Percentiles rank a stretch among this genome's conserved stretches.
Conservation (phyloP, 441 rosid species). For the Gossypium laxum region DNA sequence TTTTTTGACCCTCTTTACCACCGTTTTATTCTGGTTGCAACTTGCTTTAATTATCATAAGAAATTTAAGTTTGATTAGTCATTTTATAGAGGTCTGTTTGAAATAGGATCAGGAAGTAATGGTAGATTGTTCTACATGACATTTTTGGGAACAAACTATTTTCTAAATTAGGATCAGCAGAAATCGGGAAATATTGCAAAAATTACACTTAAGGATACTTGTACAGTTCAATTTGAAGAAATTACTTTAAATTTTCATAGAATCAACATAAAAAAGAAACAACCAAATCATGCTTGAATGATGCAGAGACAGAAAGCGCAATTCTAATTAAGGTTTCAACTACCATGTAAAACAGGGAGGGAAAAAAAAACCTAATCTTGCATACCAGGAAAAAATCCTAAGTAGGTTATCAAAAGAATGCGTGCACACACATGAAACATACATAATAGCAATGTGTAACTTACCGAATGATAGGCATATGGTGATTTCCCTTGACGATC, state of each 20-base stretch:
- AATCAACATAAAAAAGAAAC: not conserved
- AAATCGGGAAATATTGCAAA: not conserved
- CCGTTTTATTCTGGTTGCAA: not conserved
- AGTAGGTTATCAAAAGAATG: not conserved
- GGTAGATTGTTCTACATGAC: not conserved
- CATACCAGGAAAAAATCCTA: slow-evolving; percentile 5
- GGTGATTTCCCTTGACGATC: slow-evolving; percentile 88
- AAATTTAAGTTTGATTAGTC: not conserved
- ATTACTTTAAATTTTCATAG: not conserved
- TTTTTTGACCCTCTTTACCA: not conserved
- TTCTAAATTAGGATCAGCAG: not conserved
- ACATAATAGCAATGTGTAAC: slow-evolving; percentile 15
- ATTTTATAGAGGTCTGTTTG: not conserved
- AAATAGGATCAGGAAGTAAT: not conserved
- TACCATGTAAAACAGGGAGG: not conserved
- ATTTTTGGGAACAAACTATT: not conserved
- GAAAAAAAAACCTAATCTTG: not conserved
- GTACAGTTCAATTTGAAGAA: not conserved
- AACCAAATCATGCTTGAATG: not conserved
- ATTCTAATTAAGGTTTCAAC: not conserved
- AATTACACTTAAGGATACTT: not conserved
- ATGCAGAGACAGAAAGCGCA: not conserved
- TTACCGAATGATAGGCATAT: slow-evolving; percentile 78
- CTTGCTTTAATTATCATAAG: not conserved
- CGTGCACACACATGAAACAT: not conserved